Percentiles rank a stretch among this genome's conserved stretches.
phyloP scores from a whole-genome alignment of 805 yeast species.

The Teunomyces lycoperdinae region DNA sequence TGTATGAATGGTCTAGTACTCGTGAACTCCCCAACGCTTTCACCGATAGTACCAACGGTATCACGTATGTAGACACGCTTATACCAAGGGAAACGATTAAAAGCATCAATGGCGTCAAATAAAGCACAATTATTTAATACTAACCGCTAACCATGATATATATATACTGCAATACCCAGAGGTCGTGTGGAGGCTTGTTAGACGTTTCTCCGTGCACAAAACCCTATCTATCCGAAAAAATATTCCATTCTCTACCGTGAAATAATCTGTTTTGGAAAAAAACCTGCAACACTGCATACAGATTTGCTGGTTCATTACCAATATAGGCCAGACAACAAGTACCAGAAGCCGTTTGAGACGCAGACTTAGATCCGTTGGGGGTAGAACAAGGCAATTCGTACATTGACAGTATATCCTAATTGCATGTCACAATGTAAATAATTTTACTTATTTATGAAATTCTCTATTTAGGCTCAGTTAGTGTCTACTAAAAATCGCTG shows the following conservation, averaged over 20 bases:
- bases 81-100: not conserved
- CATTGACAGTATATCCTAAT: not conserved
- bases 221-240: not conserved
- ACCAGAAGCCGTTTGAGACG: not conserved
- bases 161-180: not conserved
- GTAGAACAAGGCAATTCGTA: no score
- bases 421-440: no score
- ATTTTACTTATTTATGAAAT: no score
- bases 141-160: not conserved
- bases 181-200: not conserved
- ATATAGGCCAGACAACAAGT: not conserved
- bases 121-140: not conserved
- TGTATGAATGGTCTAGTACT: constrained; percentile 6
- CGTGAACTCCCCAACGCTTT: constrained; percentile 8
- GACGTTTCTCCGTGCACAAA: not conserved
- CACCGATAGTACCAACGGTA: constrained; percentile 12
- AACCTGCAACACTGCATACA: not conserved
- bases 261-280: not conserved
- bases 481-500: no score
- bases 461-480: no score
- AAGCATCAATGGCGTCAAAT: not conserved
- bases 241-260: not conserved
- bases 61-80: constrained; percentile 6
- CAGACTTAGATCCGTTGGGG: not conserved
- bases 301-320: not conserved